Conservation (phyloP, 208 protist species). For the Leishmania martiniquensis region DNA sequence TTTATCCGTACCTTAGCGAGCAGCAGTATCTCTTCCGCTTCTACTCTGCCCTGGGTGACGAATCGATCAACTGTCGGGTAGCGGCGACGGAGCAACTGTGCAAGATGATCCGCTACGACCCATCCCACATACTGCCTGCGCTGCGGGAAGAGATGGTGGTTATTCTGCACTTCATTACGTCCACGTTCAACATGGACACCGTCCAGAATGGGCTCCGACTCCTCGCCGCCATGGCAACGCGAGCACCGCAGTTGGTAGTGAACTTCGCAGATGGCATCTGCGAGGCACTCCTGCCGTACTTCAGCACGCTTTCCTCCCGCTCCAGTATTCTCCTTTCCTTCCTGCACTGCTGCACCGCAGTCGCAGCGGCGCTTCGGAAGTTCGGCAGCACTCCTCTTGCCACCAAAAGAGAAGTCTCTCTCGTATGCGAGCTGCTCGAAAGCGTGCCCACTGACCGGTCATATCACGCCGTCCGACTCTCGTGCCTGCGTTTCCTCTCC, state of each 20-base stretch:
- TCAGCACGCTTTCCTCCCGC: slow-evolving; percentile 40
- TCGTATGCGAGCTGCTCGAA: slow-evolving; percentile 70
- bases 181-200: slow-evolving; percentile 52
- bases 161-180: slow-evolving; percentile 60
- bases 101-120: slow-evolving; percentile 81
- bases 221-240: slow-evolving; percentile 64
- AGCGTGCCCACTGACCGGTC: slow-evolving; percentile 53
- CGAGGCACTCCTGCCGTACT: slow-evolving; percentile 59
- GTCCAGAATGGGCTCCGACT: slow-evolving; percentile 71
- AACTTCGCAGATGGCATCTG: slow-evolving; percentile 76
- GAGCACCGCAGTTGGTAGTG: slow-evolving; percentile 82
- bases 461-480: slow-evolving; percentile 59
- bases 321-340: slow-evolving; percentile 67
- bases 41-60: slow-evolving; percentile 82
- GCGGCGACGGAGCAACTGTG: slow-evolving; percentile 80
- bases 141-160: slow-evolving; percentile 77
- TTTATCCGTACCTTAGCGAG: slow-evolving; percentile 88
- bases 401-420: slow-evolving; percentile 61
- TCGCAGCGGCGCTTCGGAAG: slow-evolving; percentile 59
- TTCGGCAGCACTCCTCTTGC: slow-evolving; percentile 51
- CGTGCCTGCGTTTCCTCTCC: slow-evolving; percentile 75
- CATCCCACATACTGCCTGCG: slow-evolving; percentile 82
- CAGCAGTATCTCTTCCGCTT: slow-evolving; percentile 79
- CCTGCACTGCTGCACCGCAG: slow-evolving; percentile 73
- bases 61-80: slow-evolving; percentile 79